Base-by-base conservation (phyloP, 352 stramenopile species). In the Pythium aquatile region DNA sequence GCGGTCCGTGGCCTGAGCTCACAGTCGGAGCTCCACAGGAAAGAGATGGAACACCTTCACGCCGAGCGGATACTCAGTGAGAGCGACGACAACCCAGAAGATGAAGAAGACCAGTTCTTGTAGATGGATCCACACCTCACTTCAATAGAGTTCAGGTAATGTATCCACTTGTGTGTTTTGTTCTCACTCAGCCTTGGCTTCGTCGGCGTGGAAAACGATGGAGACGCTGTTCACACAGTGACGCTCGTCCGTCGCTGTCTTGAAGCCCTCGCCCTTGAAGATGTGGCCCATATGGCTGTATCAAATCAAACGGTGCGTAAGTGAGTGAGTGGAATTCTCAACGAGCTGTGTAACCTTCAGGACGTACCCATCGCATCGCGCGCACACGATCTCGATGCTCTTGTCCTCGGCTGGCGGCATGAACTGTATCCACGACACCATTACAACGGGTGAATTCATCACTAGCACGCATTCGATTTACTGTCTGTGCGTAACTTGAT, bases 171-270 rank as follows among this genome's bases (percentile, higher is more conserved):
- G 20, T 26, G n/a, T 17, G 26, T 14, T 10, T 14, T 30, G 26
- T 3, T 11, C 33, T 68, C 60, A 55, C 30, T 68, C 11, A 62
- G 72, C 58, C 39, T 73, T 62, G 40, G 81, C 73, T 66, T 94
- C 85, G 52, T 79, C 78, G 0, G 70, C 72, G 55, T 92, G 77
- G 72, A 97, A 97, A 55, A 91, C 77, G 33, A 97, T 81, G 58
- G 88, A 96, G 29, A 93, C 84, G 56, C 85, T 96, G 79, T 97
- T 97, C 28, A 97, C 89, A 57, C 89, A 97, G 75, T 96, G 89
- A 35, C 89, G 86, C 65, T 97, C 88, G 65, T 96, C 73, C 20
- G 88, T 97, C 9, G 87, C 83, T 17, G 73, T 97, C 68, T 90
- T 85, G 66, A 95, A 96, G 8, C 88, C 83, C 68, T 96, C 88